These are phyloP conservation scores for Diddensiella santjacobensis DNA, from an alignment of 805 yeast species.

Conservation along the genomic window DNA sequence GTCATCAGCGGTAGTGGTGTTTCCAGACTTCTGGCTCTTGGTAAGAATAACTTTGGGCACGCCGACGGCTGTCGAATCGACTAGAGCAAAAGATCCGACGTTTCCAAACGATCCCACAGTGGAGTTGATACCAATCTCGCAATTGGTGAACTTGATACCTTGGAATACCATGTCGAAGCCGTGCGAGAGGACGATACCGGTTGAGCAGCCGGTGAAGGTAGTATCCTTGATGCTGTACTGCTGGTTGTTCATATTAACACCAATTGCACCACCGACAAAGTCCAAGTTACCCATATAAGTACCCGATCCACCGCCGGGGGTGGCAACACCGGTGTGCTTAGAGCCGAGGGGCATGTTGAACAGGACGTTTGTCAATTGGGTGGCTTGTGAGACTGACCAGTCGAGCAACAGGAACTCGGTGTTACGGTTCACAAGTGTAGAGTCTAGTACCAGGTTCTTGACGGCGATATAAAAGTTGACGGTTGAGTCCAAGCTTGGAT, in stretches of 20 bases:
- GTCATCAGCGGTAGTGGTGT: conserved; percentile 5
- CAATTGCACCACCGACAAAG: conserved; percentile 6
- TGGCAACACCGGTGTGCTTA: conserved; percentile 8
- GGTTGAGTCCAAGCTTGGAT: conserved; percentile 8
- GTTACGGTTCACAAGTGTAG: not conserved
- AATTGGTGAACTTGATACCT: conserved; percentile 5
- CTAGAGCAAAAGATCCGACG: conserved; percentile 5
- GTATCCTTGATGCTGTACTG: conserved; percentile 4
- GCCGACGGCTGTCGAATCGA: conserved; percentile 2
- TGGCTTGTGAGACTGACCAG: conserved; percentile 13
- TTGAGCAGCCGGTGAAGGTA: conserved; percentile 7
- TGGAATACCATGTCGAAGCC: conserved; percentile 7
- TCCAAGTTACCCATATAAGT: conserved; percentile 7
- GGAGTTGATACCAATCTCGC: conserved; percentile 2
- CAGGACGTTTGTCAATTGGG: conserved; percentile 7
- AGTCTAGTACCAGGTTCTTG: conserved; percentile 6
- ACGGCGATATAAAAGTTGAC: conserved; percentile 8
- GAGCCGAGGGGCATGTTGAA: conserved; percentile 5
- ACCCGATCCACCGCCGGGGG: conserved; percentile 11
- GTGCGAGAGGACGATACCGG: conserved; percentile 5
- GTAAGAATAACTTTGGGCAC: conserved; percentile 2
- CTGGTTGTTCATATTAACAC: conserved; percentile 11
- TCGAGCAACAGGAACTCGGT: conserved; percentile 1
- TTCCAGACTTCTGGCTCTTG: conserved; percentile 2
- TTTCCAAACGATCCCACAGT: conserved; percentile 4